Conservation (phyloP, 1,284 basidiomycete species). For the Trichosporon sp. region DNA sequence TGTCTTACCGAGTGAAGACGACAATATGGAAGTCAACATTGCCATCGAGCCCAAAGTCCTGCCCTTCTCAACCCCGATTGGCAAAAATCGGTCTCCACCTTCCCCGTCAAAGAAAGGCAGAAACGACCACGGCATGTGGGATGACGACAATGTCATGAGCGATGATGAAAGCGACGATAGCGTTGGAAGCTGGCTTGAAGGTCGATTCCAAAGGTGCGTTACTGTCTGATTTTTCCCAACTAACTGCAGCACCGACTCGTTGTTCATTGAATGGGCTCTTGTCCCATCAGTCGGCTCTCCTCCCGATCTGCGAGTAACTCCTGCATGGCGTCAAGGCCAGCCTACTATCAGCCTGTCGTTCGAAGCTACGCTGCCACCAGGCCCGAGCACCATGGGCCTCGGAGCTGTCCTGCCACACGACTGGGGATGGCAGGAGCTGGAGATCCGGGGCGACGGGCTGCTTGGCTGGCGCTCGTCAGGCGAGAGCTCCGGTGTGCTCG, state of each 20-base stretch:
- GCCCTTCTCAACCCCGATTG: conserved; percentile 34
- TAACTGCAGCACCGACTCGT: conserved; percentile 41
- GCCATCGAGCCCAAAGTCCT: conserved; percentile 46
- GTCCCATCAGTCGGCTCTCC: conserved; percentile 29
- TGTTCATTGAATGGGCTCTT: conserved; percentile 46
- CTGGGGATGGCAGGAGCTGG: conserved; percentile 48
- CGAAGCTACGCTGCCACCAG: conserved; percentile 29
- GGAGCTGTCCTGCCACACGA: conserved; percentile 42
- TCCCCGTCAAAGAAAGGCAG: conserved; percentile 9
- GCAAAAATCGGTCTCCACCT: neutral
- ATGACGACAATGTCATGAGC: conserved; percentile 44
- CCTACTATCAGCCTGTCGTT: conserved; percentile 39
- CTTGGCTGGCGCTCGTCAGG: conserved; percentile 37
- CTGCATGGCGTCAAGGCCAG: conserved; percentile 33
- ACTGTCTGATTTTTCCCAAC: conserved; percentile 17
- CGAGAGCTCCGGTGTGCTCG: conserved; percentile 14
- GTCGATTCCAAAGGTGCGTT: conserved; percentile 47
- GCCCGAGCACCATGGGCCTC: conserved; percentile 20
- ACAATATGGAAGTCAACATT: conserved; percentile 39
- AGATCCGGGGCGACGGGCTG: conserved; percentile 41
- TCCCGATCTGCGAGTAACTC: conserved; percentile 37
- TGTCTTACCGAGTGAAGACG: conserved; percentile 32
- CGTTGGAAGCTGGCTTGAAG: conserved; percentile 45
- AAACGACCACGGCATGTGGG: conserved; percentile 43
- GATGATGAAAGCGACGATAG: conserved; percentile 36